These are phyloP conservation scores for Leccinum fibrillosum DNA, from an alignment of 768 basidiomycete species.

Conservation along the genomic window DNA sequence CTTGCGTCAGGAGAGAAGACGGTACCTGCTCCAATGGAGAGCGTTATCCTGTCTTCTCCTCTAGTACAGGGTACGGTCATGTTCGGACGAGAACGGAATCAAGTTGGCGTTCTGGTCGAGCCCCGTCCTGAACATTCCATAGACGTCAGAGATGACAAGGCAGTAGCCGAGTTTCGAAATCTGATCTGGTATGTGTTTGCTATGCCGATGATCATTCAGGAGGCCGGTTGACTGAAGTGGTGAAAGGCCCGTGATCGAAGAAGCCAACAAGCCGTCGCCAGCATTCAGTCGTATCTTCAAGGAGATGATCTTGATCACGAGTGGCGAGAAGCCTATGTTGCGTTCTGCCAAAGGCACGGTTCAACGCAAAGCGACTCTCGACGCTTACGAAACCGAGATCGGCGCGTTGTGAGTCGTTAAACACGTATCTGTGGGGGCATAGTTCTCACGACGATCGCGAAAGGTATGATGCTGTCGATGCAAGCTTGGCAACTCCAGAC, in stretches of 20 bases:
- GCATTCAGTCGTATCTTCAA: constrained; percentile 46
- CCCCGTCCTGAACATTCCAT: constrained; percentile 13
- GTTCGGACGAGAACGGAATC: constrained; percentile 33
- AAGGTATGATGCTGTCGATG: constrained; percentile 35
- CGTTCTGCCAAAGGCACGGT: constrained; percentile 47
- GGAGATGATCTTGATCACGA: constrained; percentile 50
- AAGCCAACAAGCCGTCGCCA: constrained; percentile 41
- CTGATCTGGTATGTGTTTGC: constrained; percentile 25
- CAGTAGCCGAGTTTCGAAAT: constrained; percentile 29
- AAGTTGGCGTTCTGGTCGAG: constrained; percentile 33
- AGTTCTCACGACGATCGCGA: background rate
- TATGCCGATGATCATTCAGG: no score
- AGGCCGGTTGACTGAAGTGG: background rate
- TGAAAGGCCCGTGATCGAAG: constrained; percentile 38
- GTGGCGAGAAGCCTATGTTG: constrained; percentile 39
- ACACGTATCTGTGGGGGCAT: background rate
- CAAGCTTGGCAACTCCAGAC: constrained; percentile 15
- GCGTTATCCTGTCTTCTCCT: constrained; percentile 19
- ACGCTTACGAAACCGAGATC: constrained; percentile 44
- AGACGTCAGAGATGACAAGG: constrained; percentile 21
- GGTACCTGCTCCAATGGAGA: constrained; percentile 29
- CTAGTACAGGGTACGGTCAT: constrained; percentile 26
- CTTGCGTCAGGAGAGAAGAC: constrained; percentile 20
- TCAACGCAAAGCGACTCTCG: constrained; percentile 37
- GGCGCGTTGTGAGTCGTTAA: constrained; percentile 37